A percentile compares a stretch with the other conserved stretches of the same genome.
Evolutionary conservation across 805 yeast genomes (phyloP).

Genomic region (Candida cerambycidarum): DNA sequence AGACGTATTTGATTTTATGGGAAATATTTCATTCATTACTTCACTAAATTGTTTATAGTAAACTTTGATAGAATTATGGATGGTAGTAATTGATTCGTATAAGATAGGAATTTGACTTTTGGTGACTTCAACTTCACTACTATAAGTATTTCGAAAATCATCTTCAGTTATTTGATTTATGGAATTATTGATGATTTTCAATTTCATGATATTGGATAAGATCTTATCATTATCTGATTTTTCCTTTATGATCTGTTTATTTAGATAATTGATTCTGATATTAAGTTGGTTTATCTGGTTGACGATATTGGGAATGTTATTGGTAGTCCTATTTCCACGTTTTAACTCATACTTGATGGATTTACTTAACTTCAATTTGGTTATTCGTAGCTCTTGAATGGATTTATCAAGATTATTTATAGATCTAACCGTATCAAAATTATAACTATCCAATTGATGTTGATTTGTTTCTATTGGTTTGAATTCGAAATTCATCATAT

Average conservation of each 20-base stretch:
- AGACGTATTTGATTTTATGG: slow-evolving; percentile 24
- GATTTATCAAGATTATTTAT: slow-evolving; percentile 25
- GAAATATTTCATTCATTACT: slow-evolving; percentile 24
- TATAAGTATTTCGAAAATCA: slow-evolving; percentile 11
- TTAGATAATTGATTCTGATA: slow-evolving; percentile 10
- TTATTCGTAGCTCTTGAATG: slow-evolving; percentile 25
- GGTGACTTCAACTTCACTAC: slow-evolving; percentile 25
- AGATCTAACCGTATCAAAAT: slow-evolving; percentile 31
- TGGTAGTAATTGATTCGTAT: slow-evolving; percentile 17
- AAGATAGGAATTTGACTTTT: slow-evolving; percentile 30
- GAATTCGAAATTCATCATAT: slow-evolving; percentile 2
- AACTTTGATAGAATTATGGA: slow-evolving; percentile 22
- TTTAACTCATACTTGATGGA: slow-evolving; percentile 1
- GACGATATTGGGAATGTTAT: neutral
- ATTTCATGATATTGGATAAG: slow-evolving; percentile 21
- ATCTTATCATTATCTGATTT: slow-evolving; percentile 23
- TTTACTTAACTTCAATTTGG: slow-evolving; percentile 22
- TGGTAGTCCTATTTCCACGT: slow-evolving; percentile 1
- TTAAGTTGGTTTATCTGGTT: slow-evolving; percentile 10
- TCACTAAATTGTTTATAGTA: slow-evolving; percentile 16
- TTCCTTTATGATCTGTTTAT: slow-evolving; percentile 20
- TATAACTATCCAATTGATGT: slow-evolving; percentile 19
- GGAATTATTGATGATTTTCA: slow-evolving; percentile 23
- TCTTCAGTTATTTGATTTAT: slow-evolving; percentile 18
- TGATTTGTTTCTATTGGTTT: neutral